Conservation (phyloP, 768 basidiomycete genomes). For the Tylopilus rubrobrunneus region DNA sequence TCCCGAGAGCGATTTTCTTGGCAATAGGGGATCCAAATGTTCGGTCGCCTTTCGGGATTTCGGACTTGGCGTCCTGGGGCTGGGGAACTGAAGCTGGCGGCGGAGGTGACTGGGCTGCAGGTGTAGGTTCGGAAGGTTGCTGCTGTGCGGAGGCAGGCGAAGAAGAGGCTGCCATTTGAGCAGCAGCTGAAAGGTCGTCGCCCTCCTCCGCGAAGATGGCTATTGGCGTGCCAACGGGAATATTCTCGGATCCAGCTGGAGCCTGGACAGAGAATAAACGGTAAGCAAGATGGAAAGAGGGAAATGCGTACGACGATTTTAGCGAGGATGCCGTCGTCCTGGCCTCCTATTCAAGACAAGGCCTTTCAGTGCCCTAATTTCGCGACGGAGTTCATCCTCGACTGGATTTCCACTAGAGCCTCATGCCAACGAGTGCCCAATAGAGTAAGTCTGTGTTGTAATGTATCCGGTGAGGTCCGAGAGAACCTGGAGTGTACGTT, state of each 20-base stretch:
- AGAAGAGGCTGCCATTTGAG: slow-evolving; percentile 58
- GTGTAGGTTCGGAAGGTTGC: slow-evolving; percentile 40
- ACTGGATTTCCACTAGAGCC: slow-evolving; percentile 24
- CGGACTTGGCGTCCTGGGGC: slow-evolving; percentile 45
- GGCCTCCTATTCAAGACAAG: slow-evolving; percentile 73
- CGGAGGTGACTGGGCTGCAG: slow-evolving; percentile 33
- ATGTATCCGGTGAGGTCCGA: slow-evolving; percentile 78
- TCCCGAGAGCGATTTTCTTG: slow-evolving; percentile 94
- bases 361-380: slow-evolving; percentile 76
- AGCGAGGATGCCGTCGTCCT: slow-evolving; percentile 93
- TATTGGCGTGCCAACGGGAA: slow-evolving; percentile 84
- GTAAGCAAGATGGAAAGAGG: slow-evolving; percentile 22
- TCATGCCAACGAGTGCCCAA: slow-evolving; percentile 17
- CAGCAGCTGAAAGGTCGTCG: slow-evolving; percentile 85
- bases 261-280: slow-evolving; percentile 44
- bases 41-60: slow-evolving; percentile 65
- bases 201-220: slow-evolving; percentile 94
- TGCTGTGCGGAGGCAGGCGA: slow-evolving; percentile 32
- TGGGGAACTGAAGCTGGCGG: not conserved
- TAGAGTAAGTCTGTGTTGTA: slow-evolving; percentile 63
- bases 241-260: slow-evolving; percentile 79
- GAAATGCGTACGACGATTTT: slow-evolving; percentile 83
- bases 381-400: slow-evolving; percentile 65
- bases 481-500: slow-evolving; percentile 61
- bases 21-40: slow-evolving; percentile 96